These are phyloP conservation scores for Phytophthora foliorum DNA, from an alignment of 352 stramenopile genomes.

Conservation along the genomic window DNA sequence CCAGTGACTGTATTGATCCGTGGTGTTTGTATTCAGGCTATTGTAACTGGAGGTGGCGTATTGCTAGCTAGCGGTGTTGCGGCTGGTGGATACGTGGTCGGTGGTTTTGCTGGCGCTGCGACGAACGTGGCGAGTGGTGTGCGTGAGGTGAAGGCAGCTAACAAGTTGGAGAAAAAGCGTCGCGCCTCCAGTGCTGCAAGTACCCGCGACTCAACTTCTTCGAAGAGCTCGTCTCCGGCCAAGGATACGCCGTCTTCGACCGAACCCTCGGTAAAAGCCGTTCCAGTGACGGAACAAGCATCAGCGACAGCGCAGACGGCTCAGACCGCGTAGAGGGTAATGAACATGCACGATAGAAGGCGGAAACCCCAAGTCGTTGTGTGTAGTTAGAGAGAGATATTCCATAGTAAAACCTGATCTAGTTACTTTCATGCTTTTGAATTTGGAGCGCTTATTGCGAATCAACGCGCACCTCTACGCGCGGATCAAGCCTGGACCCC, in stretches of 20 bases:
- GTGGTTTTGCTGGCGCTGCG: conserved; percentile 82
- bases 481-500: conserved; percentile 55
- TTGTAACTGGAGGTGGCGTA: conserved; percentile 81
- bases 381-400: conserved; percentile 46
- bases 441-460: neutral
- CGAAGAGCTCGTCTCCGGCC: conserved; percentile 35
- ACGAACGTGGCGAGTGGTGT: conserved; percentile 87
- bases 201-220: conserved; percentile 34
- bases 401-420: conserved; percentile 40
- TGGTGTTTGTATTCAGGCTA: conserved; percentile 45
- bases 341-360: conserved; percentile 17
- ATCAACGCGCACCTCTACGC: conserved; percentile 14
- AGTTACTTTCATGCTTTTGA: conserved; percentile 17
- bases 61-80: conserved; percentile 82
- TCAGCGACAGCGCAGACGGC: conserved; percentile 25
- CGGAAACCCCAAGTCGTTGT: conserved; percentile 11
- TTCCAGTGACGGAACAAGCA: conserved; percentile 22
- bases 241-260: conserved; percentile 4
- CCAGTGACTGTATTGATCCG: conserved; percentile 11
- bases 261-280: conserved; percentile 31
- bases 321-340: conserved; percentile 41
- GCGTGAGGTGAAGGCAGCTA: conserved; percentile 83
- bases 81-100: conserved; percentile 81
- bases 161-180: conserved; percentile 74
- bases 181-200: conserved; percentile 51